Evolutionary conservation across 495 filamentous ascomycete genomes (phyloP).

Genomic region (Aspergillus mulundensis): DNA sequence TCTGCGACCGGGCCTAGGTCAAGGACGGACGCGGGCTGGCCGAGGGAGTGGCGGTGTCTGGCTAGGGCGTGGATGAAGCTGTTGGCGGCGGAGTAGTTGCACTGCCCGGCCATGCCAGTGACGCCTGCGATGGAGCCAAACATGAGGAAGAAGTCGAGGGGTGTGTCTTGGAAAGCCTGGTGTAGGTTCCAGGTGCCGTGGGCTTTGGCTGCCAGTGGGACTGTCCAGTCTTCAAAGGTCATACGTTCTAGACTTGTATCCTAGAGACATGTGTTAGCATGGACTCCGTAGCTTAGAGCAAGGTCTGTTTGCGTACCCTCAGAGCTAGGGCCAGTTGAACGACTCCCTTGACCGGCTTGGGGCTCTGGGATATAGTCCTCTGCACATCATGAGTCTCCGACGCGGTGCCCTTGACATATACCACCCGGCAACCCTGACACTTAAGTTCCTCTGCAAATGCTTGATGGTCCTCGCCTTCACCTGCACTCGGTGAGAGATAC

Average conservation of each 20-base stretch:
- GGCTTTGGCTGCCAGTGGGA: conserved; percentile 36
- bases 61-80: conserved; percentile 36
- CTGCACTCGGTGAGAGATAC: conserved; percentile 23
- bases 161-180: conserved; percentile 28
- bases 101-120: conserved; percentile 23
- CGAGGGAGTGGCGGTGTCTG: conserved; percentile 22
- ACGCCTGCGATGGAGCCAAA: conserved; percentile 35
- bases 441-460: conserved; percentile 38
- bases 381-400: conserved; percentile 14
- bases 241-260: conserved; percentile 29
- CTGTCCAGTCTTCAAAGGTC: conserved; percentile 34
- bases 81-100: conserved; percentile 39
- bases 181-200: conserved; percentile 55
- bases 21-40: conserved; percentile 19
- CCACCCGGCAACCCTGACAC: conserved; percentile 20
- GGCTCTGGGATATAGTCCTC: conserved; percentile 3
- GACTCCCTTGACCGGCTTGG: conserved; percentile 27
- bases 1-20: neutral
- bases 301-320: neutral
- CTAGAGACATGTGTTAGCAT: neutral
- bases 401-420: conserved; percentile 23
- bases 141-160: conserved; percentile 48
- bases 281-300: neutral
- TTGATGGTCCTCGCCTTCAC: conserved; percentile 1
- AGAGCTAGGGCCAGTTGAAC: conserved; percentile 36